Evolutionary conservation across 108 stramenopile genomes (phyloP), one percentile per base, ranked within the genome.

Genomic region (Nitzschia sp.): DNA sequence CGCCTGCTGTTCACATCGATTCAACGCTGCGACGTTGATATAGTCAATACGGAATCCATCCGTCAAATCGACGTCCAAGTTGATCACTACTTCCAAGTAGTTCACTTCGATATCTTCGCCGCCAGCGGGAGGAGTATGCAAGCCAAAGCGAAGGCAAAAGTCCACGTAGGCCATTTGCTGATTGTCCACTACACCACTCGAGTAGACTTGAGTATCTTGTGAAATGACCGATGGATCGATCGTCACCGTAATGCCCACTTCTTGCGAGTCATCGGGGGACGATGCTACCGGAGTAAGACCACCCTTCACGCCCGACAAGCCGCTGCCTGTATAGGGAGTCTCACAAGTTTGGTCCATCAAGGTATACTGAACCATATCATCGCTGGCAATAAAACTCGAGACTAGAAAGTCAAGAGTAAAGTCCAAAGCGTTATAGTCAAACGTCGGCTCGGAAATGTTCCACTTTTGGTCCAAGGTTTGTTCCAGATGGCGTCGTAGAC

Each of bases 381-480:
- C 49, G 11, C n/a, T 8, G n/a, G 49, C 49, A 51, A 51, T 51
- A 19, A 19, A 51, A 23, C 21, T 19, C 4, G 18, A 19, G n/a
- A 51, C 21, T 4, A 19, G 49, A 51, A 51, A 51, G 49, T 51
- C 49, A 9, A 51, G 21, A 19, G 49, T 23, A 19, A 51, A 51
- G 18, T 9, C 11, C 21, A 51, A 19, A 51, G 13, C 49, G n/a
- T 17, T 19, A 51, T n/a, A 51, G 19, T n/a, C 8, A 51, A 51
- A 51, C 18, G 13, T 51, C 5, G 49, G 49, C n/a, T 51, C 49
- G 49, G 49, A 51, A 23, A 51, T 51, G 21, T 51, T 51, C 49
- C 49, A 51, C n/a, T 51, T 51, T 51, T 51, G 49, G 8, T 51
- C 49, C 49, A 51, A 23, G 4, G 49, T 51, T 51, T 51, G 49